Evolutionary conservation across 208 protist species (phyloP), one percentile per base, ranked within the genome.

Genomic region (Trypanosoma melophagium): DNA sequence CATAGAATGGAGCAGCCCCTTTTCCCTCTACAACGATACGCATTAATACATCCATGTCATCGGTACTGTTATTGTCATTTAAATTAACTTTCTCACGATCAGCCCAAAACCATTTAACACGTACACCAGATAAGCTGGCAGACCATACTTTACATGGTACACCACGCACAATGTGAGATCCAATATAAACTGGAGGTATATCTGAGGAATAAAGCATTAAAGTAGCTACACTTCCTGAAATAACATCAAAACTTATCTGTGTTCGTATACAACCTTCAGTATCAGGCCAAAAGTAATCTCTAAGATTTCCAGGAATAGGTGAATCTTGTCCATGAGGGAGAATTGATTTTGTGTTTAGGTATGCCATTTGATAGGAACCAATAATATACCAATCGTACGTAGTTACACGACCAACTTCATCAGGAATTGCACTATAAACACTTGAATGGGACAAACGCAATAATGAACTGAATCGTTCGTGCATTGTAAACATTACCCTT

Each of bases 71-170:
- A 47, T 21, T 12, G 12, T 12, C 40, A 14, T 7, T 44, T 14
- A 44, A 44, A 14, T 44, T 44, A 44, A 12, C 12, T n/a, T 54
- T 25, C 22, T 47, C 45, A 5, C 40, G 22, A 17, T 57, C 58
- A 14, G 76, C 63, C 76, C 76, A 86, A 66, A 72, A 82, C 80
- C 80, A 86, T 56, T 55, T 80, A 19, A 79, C 66, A 21, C 52
- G 72, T 17, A 58, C 61, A 22, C 76, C 77, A n/a, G 58, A 25
- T n/a, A 66, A 28, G 25, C 58, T 54, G 5, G 76, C 41, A 44
- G 68, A 42, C 80, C 80, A 85, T 52, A 81, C 76, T 1, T 65
- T 58, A 44, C 76, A 85, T 40, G 76, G 68, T 24, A 85, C 72
- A 53, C 69, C 67, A 45, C 80, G 76, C 51, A 83, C 76, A 16